phyloP scores from a whole-genome alignment of 495 filamentous ascomycete genomes.

The Penicillium ucsense region DNA sequence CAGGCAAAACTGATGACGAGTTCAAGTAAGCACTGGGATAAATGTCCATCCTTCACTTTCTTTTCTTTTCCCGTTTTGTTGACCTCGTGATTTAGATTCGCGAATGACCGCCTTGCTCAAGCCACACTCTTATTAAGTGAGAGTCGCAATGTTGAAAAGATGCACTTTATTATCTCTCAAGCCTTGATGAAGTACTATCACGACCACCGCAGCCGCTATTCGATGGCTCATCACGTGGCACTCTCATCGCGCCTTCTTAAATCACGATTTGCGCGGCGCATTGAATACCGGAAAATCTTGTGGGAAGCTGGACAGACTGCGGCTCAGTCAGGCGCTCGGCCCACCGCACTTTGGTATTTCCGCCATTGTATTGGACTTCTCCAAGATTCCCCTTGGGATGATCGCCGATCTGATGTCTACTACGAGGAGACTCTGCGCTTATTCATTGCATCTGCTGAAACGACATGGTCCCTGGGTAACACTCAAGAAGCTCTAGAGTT shows the following conservation, averaged over 20 bases:
- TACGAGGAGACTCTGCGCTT: slow-evolving; percentile 78
- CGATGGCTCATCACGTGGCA: slow-evolving; percentile 66
- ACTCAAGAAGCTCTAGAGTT: slow-evolving; percentile 52
- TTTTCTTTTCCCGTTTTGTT: not conserved
- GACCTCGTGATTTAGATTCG: slow-evolving; percentile 43
- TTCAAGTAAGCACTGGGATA: slow-evolving; percentile 35
- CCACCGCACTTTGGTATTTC: slow-evolving; percentile 71
- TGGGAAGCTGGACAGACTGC: slow-evolving; percentile 68
- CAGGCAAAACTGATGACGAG: slow-evolving; percentile 67
- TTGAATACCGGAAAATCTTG: slow-evolving; percentile 60
- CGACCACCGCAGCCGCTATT: slow-evolving; percentile 51
- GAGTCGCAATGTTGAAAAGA: slow-evolving; percentile 55
- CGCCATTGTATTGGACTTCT: slow-evolving; percentile 65
- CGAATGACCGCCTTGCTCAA: slow-evolving; percentile 73
- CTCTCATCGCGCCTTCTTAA: slow-evolving; percentile 64
- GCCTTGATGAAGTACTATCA: slow-evolving; percentile 62
- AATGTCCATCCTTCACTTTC: not conserved
- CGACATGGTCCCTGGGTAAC: slow-evolving; percentile 64
- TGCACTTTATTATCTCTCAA: slow-evolving; percentile 82
- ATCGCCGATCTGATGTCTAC: slow-evolving; percentile 56
- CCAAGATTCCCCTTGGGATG: slow-evolving; percentile 69
- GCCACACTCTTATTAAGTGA: slow-evolving; percentile 62
- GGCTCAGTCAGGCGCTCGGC: slow-evolving; percentile 67
- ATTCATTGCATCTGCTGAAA: slow-evolving; percentile 69
- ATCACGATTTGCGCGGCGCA: slow-evolving; percentile 44